A percentile compares a stretch with the other conserved stretches of the same genome.
Conservation (phyloP, 306 rosid species). For the Crataegus laevigata region DNA sequence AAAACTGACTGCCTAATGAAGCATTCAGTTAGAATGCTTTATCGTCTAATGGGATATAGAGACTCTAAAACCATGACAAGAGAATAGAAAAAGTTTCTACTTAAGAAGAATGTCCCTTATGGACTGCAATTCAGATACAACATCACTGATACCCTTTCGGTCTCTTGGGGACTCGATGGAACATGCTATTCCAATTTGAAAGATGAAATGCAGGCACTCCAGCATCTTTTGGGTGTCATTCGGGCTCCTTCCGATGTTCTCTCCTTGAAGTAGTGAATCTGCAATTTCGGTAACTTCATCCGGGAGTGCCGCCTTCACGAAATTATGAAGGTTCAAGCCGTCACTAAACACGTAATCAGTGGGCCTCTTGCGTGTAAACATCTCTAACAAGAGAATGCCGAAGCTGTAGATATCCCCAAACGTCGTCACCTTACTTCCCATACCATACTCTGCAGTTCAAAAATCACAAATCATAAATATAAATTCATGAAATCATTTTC, state of each 20-base stretch:
- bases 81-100: no score
- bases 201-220: background rate
- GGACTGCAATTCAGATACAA: background rate
- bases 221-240: background rate
- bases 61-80: no score
- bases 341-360: conserved; percentile 7
- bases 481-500: no score
- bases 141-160: background rate
- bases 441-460: background rate
- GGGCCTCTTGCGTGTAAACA: background rate
- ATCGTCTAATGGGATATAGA: no score
- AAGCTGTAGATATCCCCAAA: background rate
- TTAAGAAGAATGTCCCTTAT: background rate
- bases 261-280: background rate
- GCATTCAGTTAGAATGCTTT: no score
- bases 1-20: no score
- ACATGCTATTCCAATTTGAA: background rate
- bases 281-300: background rate
- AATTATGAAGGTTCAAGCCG: background rate
- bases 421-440: background rate
- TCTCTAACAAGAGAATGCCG: conserved; percentile 1
- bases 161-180: background rate
- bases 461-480: background rate
- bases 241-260: background rate
- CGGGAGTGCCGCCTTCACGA: background rate